A percentile compares a stretch with the other conserved stretches of the same genome.
phyloP scores from a whole-genome alignment of 192 early-diverging fungal genomes.

The Podila horticola region DNA sequence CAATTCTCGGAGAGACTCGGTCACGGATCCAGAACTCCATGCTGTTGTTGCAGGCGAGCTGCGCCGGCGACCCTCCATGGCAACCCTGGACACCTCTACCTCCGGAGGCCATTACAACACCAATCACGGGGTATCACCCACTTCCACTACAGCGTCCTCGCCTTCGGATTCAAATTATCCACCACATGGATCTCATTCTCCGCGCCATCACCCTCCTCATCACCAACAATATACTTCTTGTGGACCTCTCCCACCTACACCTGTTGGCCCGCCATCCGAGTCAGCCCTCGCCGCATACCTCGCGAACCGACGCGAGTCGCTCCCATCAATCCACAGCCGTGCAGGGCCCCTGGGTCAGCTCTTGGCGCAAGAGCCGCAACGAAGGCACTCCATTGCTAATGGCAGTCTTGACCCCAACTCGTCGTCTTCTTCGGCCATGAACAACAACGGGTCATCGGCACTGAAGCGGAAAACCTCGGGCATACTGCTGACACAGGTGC shows the following conservation, averaged over 20 bases:
- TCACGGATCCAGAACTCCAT: background rate
- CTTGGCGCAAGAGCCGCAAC: slow-evolving; percentile 32
- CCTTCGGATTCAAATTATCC: background rate
- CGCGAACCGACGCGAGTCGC: slow-evolving; percentile 31
- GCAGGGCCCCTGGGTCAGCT: slow-evolving; percentile 44
- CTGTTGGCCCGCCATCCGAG: background rate
- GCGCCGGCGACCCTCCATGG: background rate
- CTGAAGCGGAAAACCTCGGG: slow-evolving; percentile 42
- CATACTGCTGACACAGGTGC: slow-evolving; percentile 31
- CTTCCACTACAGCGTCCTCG: background rate
- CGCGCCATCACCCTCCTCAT: background rate
- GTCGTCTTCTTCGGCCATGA: background rate
- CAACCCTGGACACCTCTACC: background rate
- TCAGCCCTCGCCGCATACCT: slow-evolving; percentile 7
- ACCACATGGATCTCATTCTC: background rate
- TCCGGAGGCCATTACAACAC: background rate
- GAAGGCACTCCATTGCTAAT: slow-evolving; percentile 41
- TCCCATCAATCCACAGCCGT: slow-evolving; percentile 43
- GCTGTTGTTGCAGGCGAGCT: background rate
- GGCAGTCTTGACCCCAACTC: background rate
- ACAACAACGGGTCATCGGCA: background rate
- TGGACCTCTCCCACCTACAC: slow-evolving; percentile 10
- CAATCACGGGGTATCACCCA: background rate
- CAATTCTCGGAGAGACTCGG: background rate
- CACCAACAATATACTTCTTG: background rate